Evolutionary conservation across 148 eudicot genomes (phyloP), one percentile per base, ranked within the genome.

Genomic region (Polygonum aviculare): DNA sequence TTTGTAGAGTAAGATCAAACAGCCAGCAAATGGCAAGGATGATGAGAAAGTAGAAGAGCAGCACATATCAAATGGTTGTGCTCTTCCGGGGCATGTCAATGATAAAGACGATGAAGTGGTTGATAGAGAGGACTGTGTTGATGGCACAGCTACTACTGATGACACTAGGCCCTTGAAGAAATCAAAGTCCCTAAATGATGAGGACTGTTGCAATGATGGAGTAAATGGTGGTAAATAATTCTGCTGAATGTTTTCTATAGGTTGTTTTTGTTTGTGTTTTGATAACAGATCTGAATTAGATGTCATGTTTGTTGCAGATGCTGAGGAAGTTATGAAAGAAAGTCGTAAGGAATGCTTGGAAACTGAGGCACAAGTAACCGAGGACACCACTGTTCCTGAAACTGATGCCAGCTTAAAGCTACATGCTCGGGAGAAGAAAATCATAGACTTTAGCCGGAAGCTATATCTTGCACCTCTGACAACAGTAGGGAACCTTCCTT

Each of bases 401-500:
- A 86, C 89, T 33, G 95, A 93, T 82, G 80, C 77, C 77, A 87
- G 95, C 88, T 76, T 93, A 77, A 93, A 91, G 75, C 50, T 83
- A 48, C 91, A 86, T 72, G 87, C 78, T 55, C 89, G 97, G 73
- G 99, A 96, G 81, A 91, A 86, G 83, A 96, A 91, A 76, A 88
- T 96, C 72, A 96, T 96, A 79, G 99, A 96, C 85, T 96, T 96
- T 49, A 81, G 94, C 67, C 87, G 84, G 14, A 93, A 93, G 84
- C 84, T 93, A 33, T 96, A 93, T 87, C 97, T 96, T 89, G 99
- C 98, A 72, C 99, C 99, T 12, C 80, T 96, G 51, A 96, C 99
- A 7, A 96, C 99, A 22, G 99, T 96, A 62, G 99, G 99, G 48
- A 96, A 96, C 82, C 94, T 96, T 75, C 99, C 99, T 63, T 96